These are phyloP conservation scores for Pilasporangium apinafurcum DNA, from an alignment of 352 stramenopile genomes.

Conservation along the genomic window DNA sequence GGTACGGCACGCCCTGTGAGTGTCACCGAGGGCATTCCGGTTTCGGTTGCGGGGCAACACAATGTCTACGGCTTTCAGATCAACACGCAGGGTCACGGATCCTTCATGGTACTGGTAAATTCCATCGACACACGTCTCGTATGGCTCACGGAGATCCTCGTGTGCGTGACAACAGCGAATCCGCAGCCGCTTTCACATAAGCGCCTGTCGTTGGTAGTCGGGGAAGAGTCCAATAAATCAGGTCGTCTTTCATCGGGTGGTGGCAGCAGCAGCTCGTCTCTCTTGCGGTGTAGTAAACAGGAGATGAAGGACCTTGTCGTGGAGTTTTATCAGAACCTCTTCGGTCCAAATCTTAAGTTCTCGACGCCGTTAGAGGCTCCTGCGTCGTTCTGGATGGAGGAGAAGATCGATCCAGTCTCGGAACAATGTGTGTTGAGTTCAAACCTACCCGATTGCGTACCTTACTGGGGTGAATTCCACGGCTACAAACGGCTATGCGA, in stretches of 20 bases:
- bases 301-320: constrained; percentile 74
- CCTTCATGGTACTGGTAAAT: constrained; percentile 82
- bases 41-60: constrained; percentile 61
- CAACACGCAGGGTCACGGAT: constrained; percentile 79
- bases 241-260: constrained; percentile 13
- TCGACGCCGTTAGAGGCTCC: constrained; percentile 69
- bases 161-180: constrained; percentile 46
- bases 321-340: constrained; percentile 79
- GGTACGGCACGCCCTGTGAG: constrained; percentile 70
- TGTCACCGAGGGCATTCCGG: constrained; percentile 76
- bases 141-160: constrained; percentile 78
- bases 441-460: constrained; percentile 79
- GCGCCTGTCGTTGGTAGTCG: constrained; percentile 50
- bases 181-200: constrained; percentile 30
- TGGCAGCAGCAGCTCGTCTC: constrained; percentile 16
- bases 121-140: constrained; percentile 77
- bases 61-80: constrained; percentile 82
- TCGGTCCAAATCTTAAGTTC: constrained; percentile 71
- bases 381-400: constrained; percentile 80
- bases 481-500: constrained; percentile 83
- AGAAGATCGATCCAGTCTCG: constrained; percentile 72
- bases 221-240: constrained; percentile 20
- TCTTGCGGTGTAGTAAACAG: constrained; percentile 48
- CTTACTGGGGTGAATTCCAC: constrained; percentile 86
- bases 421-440: constrained; percentile 75